Base-by-base conservation (phyloP, 2,329 filamentous ascomycete genomes). In the Gaeumannomyces sp. region DNA sequence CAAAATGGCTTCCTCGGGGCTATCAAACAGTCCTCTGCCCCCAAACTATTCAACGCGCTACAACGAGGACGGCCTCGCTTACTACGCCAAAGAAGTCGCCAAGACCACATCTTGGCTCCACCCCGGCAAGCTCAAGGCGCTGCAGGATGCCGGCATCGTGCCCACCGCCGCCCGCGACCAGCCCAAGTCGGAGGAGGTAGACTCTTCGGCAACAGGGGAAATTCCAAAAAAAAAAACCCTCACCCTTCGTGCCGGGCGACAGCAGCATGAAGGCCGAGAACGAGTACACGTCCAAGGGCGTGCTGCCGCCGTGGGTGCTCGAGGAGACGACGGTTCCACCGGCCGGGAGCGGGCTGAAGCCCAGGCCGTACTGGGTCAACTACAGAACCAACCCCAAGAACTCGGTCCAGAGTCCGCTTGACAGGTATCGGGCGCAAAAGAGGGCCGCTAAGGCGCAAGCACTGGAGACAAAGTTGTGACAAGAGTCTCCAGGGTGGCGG, bases 31-130 rank as follows among this genome's bases (percentile, higher is more conserved):
- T 14, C 33, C 13, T 8, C 2, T 35, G 4, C 33, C 33, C 8
- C 33, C 8, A 4, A 10, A 4, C 11, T 29, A 35, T 8, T 35
- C 33, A 14, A 10, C 2, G 8, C 8, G 13, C 33, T 35, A 5
- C 33, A 8, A 35, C 33, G 8, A 35, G 33, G 4, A 35, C 33
- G 33, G 4, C 33, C 3, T 35, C 33, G 33, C 35, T 25, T 62
- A 22, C 45, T 62, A 62, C 27, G 28, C 50, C 25, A 53, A 62
- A 38, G 25, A 62, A 27, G 38, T 27, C 61, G 14, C 38, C 38
- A 53, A 62, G 19, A 56, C 61, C 25, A 62, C 61, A 1, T 53
- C 38, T 25, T 62, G 61, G 50, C 61, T 63, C 38, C 38, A 63
- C 61, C 61, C 61, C 6, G 28, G 28, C 8, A 56, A 57, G 50